Evolutionary conservation across 2,329 filamentous ascomycete species (phyloP).

Genomic region (Aspergillus hortae): DNA sequence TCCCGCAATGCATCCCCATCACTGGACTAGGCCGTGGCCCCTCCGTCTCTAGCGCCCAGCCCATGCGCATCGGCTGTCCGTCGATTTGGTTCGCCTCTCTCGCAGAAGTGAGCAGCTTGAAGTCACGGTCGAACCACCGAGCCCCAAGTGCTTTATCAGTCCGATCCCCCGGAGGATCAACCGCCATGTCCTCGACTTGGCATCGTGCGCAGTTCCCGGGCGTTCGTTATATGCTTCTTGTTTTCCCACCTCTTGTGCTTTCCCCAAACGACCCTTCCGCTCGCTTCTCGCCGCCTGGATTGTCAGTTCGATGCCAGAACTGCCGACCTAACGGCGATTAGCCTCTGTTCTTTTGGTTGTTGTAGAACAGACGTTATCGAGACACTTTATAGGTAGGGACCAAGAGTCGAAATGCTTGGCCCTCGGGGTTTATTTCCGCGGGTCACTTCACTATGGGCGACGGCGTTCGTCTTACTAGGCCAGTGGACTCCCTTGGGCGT

Average conservation of each 20-base stretch:
- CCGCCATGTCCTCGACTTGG: not conserved
- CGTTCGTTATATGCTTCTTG: not conserved
- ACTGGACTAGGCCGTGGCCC: conserved; percentile 3
- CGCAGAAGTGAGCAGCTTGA: not conserved
- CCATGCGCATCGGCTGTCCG: not conserved
- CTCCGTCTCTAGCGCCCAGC: not conserved
- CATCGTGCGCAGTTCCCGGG: not conserved
- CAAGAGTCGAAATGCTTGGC: conserved; percentile 18
- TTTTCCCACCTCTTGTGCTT: not conserved
- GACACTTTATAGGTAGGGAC: not conserved
- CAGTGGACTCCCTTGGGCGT: conserved; percentile 19
- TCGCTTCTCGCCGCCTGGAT: not conserved
- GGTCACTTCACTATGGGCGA: conserved; percentile 16
- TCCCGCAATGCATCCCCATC: conserved; percentile 11
- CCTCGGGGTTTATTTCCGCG: conserved; percentile 9
- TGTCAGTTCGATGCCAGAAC: conserved; percentile 12
- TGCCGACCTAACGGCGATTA: conserved; percentile 1
- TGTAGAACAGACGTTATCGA: conserved; percentile 2
- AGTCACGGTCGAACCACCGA: not conserved
- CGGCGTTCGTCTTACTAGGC: conserved; percentile 17
- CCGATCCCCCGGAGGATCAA: not conserved
- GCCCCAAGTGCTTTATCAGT: not conserved
- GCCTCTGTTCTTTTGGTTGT: conserved; percentile 3
- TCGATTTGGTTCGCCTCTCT: not conserved
- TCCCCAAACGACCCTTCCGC: not conserved